Conservation (phyloP, 2,329 filamentous ascomycete genomes). For the Penicillium freii region DNA sequence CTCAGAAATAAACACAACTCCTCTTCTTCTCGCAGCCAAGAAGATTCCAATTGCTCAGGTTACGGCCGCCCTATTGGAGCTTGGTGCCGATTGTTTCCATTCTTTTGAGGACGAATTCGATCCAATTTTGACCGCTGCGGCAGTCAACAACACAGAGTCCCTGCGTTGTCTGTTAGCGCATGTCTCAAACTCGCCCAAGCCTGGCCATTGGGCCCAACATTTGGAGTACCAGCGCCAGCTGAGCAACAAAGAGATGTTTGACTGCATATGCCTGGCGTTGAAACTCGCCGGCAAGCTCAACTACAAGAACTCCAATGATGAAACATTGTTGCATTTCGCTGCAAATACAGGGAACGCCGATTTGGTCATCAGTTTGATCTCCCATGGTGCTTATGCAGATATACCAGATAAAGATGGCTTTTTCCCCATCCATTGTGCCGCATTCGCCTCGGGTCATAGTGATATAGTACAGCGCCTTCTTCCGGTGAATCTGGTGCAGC, state of each 20-base stretch:
- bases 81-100: not conserved
- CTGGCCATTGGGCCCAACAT: not conserved
- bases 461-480: not conserved
- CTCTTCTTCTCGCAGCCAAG: not conserved
- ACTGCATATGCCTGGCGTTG: not conserved
- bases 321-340: not conserved
- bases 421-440: not conserved
- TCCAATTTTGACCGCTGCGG: not conserved
- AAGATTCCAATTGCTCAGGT: not conserved
- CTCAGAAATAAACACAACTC: not conserved
- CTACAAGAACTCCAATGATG: not conserved
- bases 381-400: not conserved
- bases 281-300: not conserved
- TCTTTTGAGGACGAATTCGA: not conserved
- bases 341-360: not conserved
- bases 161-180: not conserved
- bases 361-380: not conserved
- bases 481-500: not conserved
- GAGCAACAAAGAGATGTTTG: not conserved
- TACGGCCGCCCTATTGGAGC: not conserved
- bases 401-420: not conserved
- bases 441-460: not conserved
- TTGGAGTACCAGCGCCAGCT: not conserved
- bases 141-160: not conserved
- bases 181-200: not conserved